Evolutionary conservation across 345 rosid genomes (phyloP), one percentile per base, ranked within the genome.

Genomic region (Populus nigra): DNA sequence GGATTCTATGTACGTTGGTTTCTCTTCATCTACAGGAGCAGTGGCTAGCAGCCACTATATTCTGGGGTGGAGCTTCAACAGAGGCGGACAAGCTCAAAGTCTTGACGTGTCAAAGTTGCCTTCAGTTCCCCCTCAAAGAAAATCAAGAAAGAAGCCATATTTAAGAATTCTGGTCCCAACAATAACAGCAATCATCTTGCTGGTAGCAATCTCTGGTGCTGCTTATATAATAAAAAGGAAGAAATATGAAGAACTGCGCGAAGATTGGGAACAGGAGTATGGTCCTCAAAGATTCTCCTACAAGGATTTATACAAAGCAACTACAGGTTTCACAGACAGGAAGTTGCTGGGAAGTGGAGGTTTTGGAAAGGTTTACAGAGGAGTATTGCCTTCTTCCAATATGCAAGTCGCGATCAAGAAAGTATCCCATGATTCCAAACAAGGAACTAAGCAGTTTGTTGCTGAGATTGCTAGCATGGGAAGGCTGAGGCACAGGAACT

Each of bases 11-110:
- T 78, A 66, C 33, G 68, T 73, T 67, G 81, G 81, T 38, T 78
- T 78, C 47, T 78, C 81, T 72, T 15, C 81, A 15, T 65, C 77
- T 18, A 78, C 81, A 0, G 81, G 77, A 23, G 18, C 72, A 11
- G 27, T 55, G 50, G 67, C 77, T 20, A 78, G 73, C 73, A 16
- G 55, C 65, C 73, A 78, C 2, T 78, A 78, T 59, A 73, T 78
- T 36, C 68, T 78, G 17, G 81, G 81, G 7, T 73, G 81, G 81
- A 78, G 81, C 81, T 78, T 73, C 59, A 73, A 73, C 77, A 65
- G 9, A 65, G 45, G 77, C 47, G 77, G 77, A 22, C 59, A 22
- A 29, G 61, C 61, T 25, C 61, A 41, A 63, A 29, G 61, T 45
- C 70, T 74, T 8, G 71, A 65, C 53, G 7, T 23, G 9, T 43